Evolutionary conservation across 2,329 filamentous ascomycete species (phyloP).

Genomic region (Trichoderma sp.): DNA sequence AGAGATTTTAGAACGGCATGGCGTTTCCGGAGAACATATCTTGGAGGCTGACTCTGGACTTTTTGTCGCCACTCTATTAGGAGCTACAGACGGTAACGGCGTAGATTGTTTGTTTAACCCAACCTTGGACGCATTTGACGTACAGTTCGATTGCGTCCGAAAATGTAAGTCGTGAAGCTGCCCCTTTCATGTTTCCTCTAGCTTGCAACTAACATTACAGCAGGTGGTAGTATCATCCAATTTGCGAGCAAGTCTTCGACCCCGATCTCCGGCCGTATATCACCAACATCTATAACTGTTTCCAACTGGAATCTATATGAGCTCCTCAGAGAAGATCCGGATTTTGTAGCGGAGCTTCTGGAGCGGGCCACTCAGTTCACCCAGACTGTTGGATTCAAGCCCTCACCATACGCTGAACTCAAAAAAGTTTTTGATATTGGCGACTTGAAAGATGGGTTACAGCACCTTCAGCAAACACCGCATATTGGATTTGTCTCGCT

Average conservation of each 20-base stretch:
- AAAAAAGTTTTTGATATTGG: conserved; percentile 25
- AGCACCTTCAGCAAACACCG: conserved; percentile 28
- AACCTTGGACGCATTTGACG: conserved; percentile 36
- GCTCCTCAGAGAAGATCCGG: conserved; percentile 34
- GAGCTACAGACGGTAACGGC: conserved; percentile 33
- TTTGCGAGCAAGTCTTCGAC: conserved; percentile 29
- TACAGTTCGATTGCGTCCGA: conserved; percentile 37
- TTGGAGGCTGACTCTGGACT: conserved; percentile 37
- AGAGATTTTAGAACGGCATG: conserved; percentile 34
- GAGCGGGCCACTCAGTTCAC: conserved; percentile 22
- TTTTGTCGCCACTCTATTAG: conserved; percentile 35
- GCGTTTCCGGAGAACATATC: conserved; percentile 38
- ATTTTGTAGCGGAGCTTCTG: conserved; percentile 33
- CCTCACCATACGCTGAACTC: neutral
- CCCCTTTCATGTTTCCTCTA: neutral
- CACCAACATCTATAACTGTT: conserved; percentile 28
- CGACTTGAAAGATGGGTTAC: conserved; percentile 30
- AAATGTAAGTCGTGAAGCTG: conserved; percentile 31
- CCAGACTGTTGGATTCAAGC: neutral
- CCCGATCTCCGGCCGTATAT: conserved; percentile 21
- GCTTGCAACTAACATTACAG: neutral
- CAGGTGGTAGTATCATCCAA: conserved; percentile 37
- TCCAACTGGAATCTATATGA: conserved; percentile 35
- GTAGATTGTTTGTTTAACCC: conserved; percentile 49
- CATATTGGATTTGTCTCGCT: conserved; percentile 28